Percentiles rank a stretch among this genome's conserved stretches.
Evolutionary conservation across 2,329 filamentous ascomycete genomes (phyloP).

Genomic region (Ascochyta koolunga): DNA sequence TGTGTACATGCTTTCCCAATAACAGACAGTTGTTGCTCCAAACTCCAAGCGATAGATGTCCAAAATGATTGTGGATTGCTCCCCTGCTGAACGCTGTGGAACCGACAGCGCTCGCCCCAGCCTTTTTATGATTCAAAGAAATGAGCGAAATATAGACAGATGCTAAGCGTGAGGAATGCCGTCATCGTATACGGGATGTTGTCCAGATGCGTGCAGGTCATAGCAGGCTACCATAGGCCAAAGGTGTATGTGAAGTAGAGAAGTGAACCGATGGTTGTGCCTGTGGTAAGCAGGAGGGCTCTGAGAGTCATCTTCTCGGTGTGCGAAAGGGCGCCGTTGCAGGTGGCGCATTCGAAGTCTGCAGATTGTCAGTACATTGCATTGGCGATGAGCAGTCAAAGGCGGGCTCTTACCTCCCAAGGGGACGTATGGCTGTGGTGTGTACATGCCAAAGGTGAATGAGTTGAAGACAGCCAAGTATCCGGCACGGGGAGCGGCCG

Average conservation of each 20-base stretch:
- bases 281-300: slow-evolving; percentile 61
- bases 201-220: slow-evolving; percentile 5
- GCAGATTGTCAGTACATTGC: slow-evolving; percentile 13
- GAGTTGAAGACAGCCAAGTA: slow-evolving; percentile 59
- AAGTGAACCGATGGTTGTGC: slow-evolving; percentile 64
- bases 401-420: slow-evolving; percentile 51
- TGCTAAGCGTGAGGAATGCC: slow-evolving; percentile 30
- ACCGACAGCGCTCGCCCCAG: slow-evolving; percentile 18
- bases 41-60: slow-evolving; percentile 23
- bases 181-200: slow-evolving; percentile 24
- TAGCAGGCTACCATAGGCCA: slow-evolving; percentile 45
- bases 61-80: slow-evolving; percentile 21
- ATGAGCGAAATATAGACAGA: slow-evolving; percentile 31
- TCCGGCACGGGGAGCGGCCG: slow-evolving; percentile 59
- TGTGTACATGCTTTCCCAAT: background rate
- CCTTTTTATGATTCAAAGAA: slow-evolving; percentile 23
- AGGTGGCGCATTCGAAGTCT: slow-evolving; percentile 64
- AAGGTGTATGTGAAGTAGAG: slow-evolving; percentile 57
- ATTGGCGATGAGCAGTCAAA: background rate
- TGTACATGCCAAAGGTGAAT: slow-evolving; percentile 69
- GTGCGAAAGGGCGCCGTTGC: slow-evolving; percentile 58
- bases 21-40: slow-evolving; percentile 9
- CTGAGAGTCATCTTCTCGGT: slow-evolving; percentile 62
- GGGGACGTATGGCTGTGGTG: slow-evolving; percentile 58
- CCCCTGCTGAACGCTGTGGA: slow-evolving; percentile 19